These are phyloP conservation scores for Zoysia japonica DNA, from an alignment of 176 grass and related monocot genomes.

Conservation along the genomic window DNA sequence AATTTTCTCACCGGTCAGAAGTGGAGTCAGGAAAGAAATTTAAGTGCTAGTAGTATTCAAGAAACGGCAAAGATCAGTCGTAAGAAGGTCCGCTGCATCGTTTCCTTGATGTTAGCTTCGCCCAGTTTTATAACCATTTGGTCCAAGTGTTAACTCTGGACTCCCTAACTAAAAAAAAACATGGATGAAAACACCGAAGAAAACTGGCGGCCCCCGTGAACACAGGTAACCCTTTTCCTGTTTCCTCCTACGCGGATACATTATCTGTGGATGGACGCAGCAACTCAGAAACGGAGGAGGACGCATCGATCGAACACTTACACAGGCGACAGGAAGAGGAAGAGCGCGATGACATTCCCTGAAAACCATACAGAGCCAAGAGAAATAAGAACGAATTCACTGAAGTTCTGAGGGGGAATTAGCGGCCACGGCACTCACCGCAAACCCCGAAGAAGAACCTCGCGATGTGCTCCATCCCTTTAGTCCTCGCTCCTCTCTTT, in stretches of 20 bases:
- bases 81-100: too few relatives aligned
- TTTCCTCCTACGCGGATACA: neutral
- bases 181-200: too few relatives aligned
- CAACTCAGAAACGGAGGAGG: neutral
- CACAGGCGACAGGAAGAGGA: constrained; percentile 80
- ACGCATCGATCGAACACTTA: constrained; percentile 34
- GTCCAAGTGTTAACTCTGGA: too few relatives aligned
- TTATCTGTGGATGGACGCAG: neutral
- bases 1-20: constrained; percentile 8
- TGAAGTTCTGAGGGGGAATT: neutral
- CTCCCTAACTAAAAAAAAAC: too few relatives aligned
- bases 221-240: too few relatives aligned
- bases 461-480: constrained; percentile 66
- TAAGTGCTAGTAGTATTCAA: too few relatives aligned
- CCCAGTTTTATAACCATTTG: too few relatives aligned
- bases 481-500: neutral
- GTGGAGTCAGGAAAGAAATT: too few relatives aligned
- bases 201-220: too few relatives aligned
- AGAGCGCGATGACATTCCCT: constrained; percentile 84
- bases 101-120: too few relatives aligned
- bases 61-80: too few relatives aligned
- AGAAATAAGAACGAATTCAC: constrained; percentile 2
- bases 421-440: constrained; percentile 44
- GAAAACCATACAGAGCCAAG: neutral
- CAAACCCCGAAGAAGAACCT: constrained; percentile 76